phyloP scores from a whole-genome alignment of 2,329 filamentous ascomycete genomes.

The Aaosphaeria pasadenensis region DNA sequence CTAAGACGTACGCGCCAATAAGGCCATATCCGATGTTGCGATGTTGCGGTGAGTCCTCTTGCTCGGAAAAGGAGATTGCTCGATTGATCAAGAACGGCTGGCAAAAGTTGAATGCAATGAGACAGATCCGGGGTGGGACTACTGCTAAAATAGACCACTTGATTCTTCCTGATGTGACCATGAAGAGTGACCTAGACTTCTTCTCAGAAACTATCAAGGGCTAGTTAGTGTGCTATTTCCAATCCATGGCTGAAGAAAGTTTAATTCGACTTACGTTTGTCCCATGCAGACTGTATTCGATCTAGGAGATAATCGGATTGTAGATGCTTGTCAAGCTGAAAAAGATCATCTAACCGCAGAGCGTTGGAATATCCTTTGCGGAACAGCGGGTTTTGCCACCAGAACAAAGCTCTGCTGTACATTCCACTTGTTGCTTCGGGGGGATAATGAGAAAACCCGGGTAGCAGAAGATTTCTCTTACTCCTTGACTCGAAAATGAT shows the following conservation, averaged over 20 bases:
- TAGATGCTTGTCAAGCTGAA: constrained; percentile 44
- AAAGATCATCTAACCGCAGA: constrained; percentile 45
- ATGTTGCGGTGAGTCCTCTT: constrained; percentile 11
- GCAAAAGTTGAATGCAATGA: constrained; percentile 37
- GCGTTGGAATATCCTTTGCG: constrained; percentile 45
- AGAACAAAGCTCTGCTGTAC: constrained; percentile 50
- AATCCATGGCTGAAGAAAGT: background rate
- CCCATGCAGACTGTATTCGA: constrained; percentile 39
- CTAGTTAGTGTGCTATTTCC: background rate
- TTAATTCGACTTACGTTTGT: constrained; percentile 30
- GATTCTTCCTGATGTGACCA: constrained; percentile 20
- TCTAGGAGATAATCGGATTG: constrained; percentile 40
- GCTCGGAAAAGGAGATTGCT: constrained; percentile 25
- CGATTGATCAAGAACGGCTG: constrained; percentile 35
- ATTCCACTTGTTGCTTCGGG: constrained; percentile 53
- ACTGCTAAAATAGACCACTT: constrained; percentile 31
- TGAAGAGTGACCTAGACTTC: constrained; percentile 22
- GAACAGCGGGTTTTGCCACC: constrained; percentile 55
- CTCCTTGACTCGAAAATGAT: constrained; percentile 45
- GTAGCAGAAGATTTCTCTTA: constrained; percentile 42
- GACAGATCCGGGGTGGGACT: constrained; percentile 22
- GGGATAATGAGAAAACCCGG: constrained; percentile 40
- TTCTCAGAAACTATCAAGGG: background rate
- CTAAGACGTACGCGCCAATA: constrained; percentile 32
- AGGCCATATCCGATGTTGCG: constrained; percentile 31